Evolutionary conservation across 306 rosid species (phyloP), one percentile per base, ranked within the genome.

Genomic region (Pyrus pyrifolia): DNA sequence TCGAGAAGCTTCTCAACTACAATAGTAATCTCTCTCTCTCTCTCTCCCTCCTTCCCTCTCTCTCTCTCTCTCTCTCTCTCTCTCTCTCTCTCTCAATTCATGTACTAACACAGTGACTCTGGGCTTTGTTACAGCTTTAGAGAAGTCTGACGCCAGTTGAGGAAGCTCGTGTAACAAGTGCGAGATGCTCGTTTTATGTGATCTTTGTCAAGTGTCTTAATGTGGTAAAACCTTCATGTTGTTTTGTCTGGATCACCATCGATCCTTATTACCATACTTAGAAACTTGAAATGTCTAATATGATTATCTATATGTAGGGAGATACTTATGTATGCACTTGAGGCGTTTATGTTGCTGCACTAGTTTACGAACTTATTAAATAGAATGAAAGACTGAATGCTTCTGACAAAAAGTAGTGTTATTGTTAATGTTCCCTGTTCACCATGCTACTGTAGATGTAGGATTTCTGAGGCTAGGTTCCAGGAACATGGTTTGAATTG

Each of bases 1-100:
- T 95, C 40, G 97, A 95, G 88, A 95, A 95, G 93, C 93, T 92
- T 80, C 87, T 95, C 75, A 92, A 95, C 85, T 95, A 92, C 92
- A 95, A 92, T 33, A 74, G 97, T 95, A 88, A 88, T 67, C 27
- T 29, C 69, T 72, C 59, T 42, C 53, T 42, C 53, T 44, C 78
- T 62, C 14, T 19, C 22, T 18, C 69, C 67, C 53, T 42, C 53
- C 60, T 1, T 25, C 1, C 1, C 25, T 25, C 25, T 25, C 78
- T 58, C 17, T 33, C 79, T 74, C 58, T 63, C 17, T 78, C 25
- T 10, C 53, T 15, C 27, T 2, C 64, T 1, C 11, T 22, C 55
- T 2, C 35, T 4, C 49, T 22, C 55, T 57, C n/a, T n/a, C n/a
- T n/a, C n/a, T n/a, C n/a, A 46, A 21, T n/a, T 58, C 2, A 55